Evolutionary conservation across 1,284 basidiomycete genomes (phyloP).

Genomic region (Lentinula novae-zelandiae): DNA sequence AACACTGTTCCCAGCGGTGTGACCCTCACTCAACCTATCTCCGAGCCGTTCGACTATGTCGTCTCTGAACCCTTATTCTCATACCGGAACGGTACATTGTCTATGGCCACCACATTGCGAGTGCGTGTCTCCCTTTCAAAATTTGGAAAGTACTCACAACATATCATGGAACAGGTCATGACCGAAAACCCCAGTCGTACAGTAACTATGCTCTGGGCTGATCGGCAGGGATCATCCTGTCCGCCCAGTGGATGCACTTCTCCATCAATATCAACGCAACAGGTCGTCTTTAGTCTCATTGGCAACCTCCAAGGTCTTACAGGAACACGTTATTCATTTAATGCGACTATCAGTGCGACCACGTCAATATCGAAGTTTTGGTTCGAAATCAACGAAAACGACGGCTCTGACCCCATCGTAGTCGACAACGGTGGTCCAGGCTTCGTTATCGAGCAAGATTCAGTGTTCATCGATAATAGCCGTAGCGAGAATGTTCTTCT

Average conservation of each 20-base stretch:
- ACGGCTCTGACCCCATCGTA: not conserved
- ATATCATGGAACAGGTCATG: not conserved
- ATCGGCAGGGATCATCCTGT: conserved; percentile 9
- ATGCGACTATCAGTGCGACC: conserved; percentile 6
- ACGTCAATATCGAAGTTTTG: conserved; percentile 11
- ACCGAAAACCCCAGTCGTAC: not conserved
- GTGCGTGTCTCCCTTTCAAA: not conserved
- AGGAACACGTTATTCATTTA: not conserved
- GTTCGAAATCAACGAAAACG: conserved; percentile 12
- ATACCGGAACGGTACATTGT: not conserved
- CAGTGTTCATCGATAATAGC: not conserved
- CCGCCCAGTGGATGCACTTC: conserved; percentile 10
- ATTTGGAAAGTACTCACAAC: not conserved
- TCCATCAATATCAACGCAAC: not conserved
- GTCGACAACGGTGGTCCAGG: conserved; percentile 7
- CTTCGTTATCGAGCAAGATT: conserved; percentile 7
- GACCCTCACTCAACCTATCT: conserved; percentile 22
- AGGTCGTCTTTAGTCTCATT: not conserved
- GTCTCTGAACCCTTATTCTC: conserved; percentile 4
- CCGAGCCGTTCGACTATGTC: conserved; percentile 1
- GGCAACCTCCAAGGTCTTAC: not conserved
- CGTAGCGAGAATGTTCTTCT: not conserved
- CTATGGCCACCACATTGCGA: conserved; percentile 6
- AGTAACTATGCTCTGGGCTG: conserved; percentile 9
- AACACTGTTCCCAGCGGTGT: conserved; percentile 28